Evolutionary conservation across 140 eudicot genomes (phyloP), one percentile per base, ranked within the genome.

Genomic region (Stevia rebaudiana): DNA sequence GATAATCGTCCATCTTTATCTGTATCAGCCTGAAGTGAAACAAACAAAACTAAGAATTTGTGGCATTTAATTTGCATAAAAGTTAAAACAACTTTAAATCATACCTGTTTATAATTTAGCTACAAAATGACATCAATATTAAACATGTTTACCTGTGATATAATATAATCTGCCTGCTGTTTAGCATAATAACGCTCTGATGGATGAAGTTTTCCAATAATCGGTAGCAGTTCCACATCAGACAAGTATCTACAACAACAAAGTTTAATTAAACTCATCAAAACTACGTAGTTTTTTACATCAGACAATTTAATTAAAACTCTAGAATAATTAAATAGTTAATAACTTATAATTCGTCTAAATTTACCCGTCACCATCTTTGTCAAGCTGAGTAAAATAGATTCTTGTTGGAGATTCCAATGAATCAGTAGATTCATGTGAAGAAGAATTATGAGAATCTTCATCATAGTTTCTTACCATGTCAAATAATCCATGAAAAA

Each of bases 111-210:
- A n/a, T n/a, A n/a, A n/a, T n/a, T n/a, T n/a, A 28, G 33, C 33
- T 28, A 28, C 33, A 28, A 28, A 2, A 28, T 1, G 2, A 28
- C 33, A 28, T 4, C 0, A 56, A 56, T 15, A 19, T 33, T 15
- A 41, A 42, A 43, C 43, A 51, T 3, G 30, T 37, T 64, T 77
- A 88, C 95, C 95, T 94, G 99, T 60, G 86, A 85, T 63, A 88
- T 85, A 70, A 83, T 86, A 78, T 94, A 94, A 72, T 88, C 99
- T 39, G 97, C 88, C 71, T 94, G 99, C 74, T 94, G 95, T 70
- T 88, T 88, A 16, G 99, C 99, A 78, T 94, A 94, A 63, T 94
- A 94, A 39, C 75, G 99, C 73, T 94, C 99, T 3, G 96, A 77
- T 28, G 99, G 99, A 76, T 94, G 99, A 79, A 94, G 87, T 61